phyloP scores from a whole-genome alignment of 1,284 basidiomycete species.

The Trametes hirsuta region DNA sequence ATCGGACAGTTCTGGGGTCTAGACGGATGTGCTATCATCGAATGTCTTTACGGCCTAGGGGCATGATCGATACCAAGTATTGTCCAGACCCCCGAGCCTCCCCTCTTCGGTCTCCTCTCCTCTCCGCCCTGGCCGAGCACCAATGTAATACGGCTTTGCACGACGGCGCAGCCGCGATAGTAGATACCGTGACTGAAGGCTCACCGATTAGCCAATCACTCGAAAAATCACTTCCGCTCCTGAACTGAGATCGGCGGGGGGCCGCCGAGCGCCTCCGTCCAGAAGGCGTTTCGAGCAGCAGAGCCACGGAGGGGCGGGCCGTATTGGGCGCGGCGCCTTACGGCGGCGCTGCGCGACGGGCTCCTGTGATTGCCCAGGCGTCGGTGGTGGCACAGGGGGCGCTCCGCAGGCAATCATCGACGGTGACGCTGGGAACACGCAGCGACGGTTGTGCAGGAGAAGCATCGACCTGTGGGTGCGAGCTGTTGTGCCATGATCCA shows the following conservation, averaged over 20 bases:
- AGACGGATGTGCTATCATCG: constrained; percentile 9
- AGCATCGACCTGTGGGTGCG: too few relatives aligned
- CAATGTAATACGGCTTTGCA: constrained; percentile 5
- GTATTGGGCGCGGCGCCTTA: not conserved
- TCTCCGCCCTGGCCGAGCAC: not conserved
- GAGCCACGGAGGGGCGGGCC: constrained; percentile 14
- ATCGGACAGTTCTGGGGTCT: constrained; percentile 10
- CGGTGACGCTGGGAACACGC: not conserved
- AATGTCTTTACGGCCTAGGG: constrained; percentile 1
- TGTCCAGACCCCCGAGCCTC: constrained; percentile 1
- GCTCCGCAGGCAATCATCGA: constrained; percentile 5
- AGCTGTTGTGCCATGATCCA: too few relatives aligned
- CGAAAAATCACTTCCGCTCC: not conserved
- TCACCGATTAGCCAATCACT: not conserved
- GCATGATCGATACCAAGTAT: constrained; percentile 11
- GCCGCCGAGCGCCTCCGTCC: not conserved
- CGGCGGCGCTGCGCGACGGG: constrained; percentile 3
- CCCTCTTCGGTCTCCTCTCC: not conserved
- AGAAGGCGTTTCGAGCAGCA: constrained; percentile 9
- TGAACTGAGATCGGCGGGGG: constrained; percentile 16
- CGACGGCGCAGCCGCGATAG: not conserved
- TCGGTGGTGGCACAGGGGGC: not conserved
- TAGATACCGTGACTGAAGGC: not conserved
- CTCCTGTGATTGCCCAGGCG: constrained; percentile 11
- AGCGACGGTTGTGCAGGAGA: too few relatives aligned